Conservation (phyloP, 257 asterid species). For the Petrea volubilis region DNA sequence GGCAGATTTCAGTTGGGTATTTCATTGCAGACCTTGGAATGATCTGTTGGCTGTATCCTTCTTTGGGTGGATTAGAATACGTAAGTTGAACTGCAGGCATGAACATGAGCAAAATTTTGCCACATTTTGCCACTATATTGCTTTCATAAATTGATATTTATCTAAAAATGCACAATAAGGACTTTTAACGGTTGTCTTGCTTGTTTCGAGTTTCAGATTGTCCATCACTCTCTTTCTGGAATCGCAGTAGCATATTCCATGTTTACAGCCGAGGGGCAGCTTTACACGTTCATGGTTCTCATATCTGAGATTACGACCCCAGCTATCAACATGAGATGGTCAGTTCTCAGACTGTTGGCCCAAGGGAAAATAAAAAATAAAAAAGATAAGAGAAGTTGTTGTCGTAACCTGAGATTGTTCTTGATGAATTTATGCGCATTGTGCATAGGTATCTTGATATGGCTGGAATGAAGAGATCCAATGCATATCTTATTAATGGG, state of each 20-base stretch:
- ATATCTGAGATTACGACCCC: constrained; percentile 96
- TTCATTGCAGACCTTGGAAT: constrained; percentile 86
- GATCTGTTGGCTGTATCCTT: constrained; percentile 94
- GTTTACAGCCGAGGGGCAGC: constrained; percentile 93
- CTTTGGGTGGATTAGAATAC: constrained; percentile 92
- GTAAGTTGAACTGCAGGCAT: constrained; percentile 54
- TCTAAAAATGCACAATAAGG: background rate
- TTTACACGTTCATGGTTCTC: constrained; percentile 96
- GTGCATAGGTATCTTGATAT: constrained; percentile 81
- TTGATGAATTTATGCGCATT: constrained; percentile 30
- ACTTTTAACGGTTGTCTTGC: constrained; percentile 4
- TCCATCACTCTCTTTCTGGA: constrained; percentile 92
- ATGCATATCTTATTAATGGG: constrained; percentile 75
- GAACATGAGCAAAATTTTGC: background rate
- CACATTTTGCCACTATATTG: background rate
- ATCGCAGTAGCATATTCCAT: constrained; percentile 87
- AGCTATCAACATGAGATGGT: constrained; percentile 93
- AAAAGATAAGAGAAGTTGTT: background rate
- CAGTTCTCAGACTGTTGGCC: constrained; percentile 24
- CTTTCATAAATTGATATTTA: background rate
- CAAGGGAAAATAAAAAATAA: background rate
- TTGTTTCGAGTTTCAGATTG: constrained; percentile 64
- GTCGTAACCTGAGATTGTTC: background rate
- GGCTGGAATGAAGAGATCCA: constrained; percentile 84
- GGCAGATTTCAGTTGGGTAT: constrained; percentile 89